phyloP scores from a whole-genome alignment of 148 eudicot genomes.

The Silene latifolia region DNA sequence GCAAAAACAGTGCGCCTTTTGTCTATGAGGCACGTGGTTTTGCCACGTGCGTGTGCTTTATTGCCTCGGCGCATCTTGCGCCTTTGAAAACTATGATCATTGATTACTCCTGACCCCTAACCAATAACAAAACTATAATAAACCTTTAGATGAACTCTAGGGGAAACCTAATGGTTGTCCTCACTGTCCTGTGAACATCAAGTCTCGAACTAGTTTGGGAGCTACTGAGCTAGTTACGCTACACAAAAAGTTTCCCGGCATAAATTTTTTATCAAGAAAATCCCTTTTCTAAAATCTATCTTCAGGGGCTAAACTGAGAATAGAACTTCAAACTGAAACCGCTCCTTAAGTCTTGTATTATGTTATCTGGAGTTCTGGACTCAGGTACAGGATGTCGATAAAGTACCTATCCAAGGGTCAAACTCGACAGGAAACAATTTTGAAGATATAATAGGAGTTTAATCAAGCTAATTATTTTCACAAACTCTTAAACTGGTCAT shows the following conservation, averaged over 20 bases:
- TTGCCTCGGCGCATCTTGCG: too few relatives aligned
- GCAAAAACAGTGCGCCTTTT: too few relatives aligned
- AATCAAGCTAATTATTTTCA: too few relatives aligned
- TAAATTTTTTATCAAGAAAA: not conserved
- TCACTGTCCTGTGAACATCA: not conserved
- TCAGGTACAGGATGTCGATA: not conserved
- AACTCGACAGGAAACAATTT: not conserved
- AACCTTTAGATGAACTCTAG: not conserved
- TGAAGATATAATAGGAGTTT: too few relatives aligned
- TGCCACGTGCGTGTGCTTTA: too few relatives aligned
- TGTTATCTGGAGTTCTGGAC: too few relatives aligned
- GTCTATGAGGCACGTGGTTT: too few relatives aligned
- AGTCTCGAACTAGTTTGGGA: not conserved
- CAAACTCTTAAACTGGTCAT: too few relatives aligned
- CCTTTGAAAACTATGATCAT: too few relatives aligned
- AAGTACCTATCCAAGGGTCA: not conserved
- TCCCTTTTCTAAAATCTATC: not conserved
- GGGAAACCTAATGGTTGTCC: not conserved
- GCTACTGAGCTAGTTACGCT: not conserved
- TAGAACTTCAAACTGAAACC: not conserved
- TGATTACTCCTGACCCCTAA: not conserved
- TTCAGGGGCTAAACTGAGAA: not conserved
- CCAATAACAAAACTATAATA: not conserved
- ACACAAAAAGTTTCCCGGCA: not conserved
- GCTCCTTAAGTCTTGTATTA: not conserved